phyloP scores from a whole-genome alignment of 768 basidiomycete genomes.

The Leccinellum rugosiceps region DNA sequence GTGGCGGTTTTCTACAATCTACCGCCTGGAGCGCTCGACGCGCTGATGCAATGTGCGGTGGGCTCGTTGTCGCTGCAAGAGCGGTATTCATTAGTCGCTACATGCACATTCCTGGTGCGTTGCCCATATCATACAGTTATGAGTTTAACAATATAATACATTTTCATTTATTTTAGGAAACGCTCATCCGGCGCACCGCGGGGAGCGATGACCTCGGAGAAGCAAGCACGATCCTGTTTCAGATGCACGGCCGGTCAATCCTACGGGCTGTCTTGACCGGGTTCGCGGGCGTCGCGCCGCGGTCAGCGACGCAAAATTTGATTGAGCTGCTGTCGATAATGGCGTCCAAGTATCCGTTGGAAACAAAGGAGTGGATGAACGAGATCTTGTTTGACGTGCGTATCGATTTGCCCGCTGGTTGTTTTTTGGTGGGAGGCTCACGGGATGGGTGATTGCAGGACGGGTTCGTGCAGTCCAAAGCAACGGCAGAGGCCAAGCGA shows the following conservation, averaged over 20 bases:
- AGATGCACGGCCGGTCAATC: conserved; percentile 58
- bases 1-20: conserved; percentile 57
- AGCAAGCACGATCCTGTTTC: conserved; percentile 50
- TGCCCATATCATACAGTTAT: not conserved
- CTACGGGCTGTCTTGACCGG: conserved; percentile 74
- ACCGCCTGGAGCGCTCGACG: conserved; percentile 59
- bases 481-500: conserved; percentile 71
- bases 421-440: no score
- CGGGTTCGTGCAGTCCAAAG: conserved; percentile 71
- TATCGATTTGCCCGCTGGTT: not conserved
- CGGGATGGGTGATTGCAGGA: conserved; percentile 39
- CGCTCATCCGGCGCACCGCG: conserved; percentile 63
- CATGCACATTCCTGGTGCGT: conserved; percentile 79
- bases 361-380: conserved; percentile 67
- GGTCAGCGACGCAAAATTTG: conserved; percentile 79
- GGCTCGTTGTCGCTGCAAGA: conserved; percentile 71
- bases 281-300: conserved; percentile 81
- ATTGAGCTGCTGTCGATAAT: conserved; percentile 77
- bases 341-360: conserved; percentile 51
- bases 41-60: conserved; percentile 67
- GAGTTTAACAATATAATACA: not conserved
- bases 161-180: conserved; percentile 41
- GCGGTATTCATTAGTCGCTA: conserved; percentile 79
- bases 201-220: conserved; percentile 57
- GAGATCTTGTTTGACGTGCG: conserved; percentile 51